Evolutionary conservation across 805 yeast species (phyloP).

Genomic region (Jamesozyma jinghongensis): DNA sequence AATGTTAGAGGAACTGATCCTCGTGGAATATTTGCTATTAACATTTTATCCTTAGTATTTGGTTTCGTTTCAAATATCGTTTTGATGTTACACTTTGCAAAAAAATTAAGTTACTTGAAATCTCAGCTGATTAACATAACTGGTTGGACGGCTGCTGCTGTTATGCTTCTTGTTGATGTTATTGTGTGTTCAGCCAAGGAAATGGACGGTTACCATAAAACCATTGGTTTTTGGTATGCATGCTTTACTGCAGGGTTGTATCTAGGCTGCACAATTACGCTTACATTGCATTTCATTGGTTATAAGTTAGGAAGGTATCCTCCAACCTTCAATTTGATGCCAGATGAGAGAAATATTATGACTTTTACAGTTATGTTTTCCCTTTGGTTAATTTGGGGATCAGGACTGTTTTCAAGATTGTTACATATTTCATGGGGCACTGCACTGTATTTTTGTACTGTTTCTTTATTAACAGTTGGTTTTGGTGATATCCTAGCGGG

Average conservation of each 20-base stretch:
- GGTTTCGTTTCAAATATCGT: constrained; percentile 64
- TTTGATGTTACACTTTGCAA: constrained; percentile 61
- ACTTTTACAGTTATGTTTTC: constrained; percentile 55
- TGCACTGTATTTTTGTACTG: constrained; percentile 64
- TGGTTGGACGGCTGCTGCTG: constrained; percentile 56
- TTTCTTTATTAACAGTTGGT: constrained; percentile 72
- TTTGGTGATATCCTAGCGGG: constrained; percentile 63
- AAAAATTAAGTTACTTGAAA: constrained; percentile 44
- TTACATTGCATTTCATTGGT: constrained; percentile 55
- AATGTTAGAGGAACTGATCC: constrained; percentile 26
- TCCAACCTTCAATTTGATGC: constrained; percentile 56
- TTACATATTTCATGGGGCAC: constrained; percentile 47
- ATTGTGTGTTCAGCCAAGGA: constrained; percentile 18
- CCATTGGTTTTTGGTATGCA: constrained; percentile 78
- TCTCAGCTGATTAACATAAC: constrained; percentile 54
- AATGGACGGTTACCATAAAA: constrained; percentile 17
- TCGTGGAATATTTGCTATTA: constrained; percentile 42
- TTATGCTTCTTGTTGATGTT: constrained; percentile 39
- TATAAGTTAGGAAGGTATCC: constrained; percentile 51
- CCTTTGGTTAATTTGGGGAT: constrained; percentile 65
- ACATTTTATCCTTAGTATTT: constrained; percentile 50
- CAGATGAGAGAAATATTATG: constrained; percentile 66
- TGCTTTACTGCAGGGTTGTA: constrained; percentile 56
- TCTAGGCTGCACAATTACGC: constrained; percentile 43
- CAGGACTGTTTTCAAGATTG: constrained; percentile 44